Evolutionary conservation across 352 stramenopile genomes (phyloP).

Genomic region (Phytophthora kernoviae): DNA sequence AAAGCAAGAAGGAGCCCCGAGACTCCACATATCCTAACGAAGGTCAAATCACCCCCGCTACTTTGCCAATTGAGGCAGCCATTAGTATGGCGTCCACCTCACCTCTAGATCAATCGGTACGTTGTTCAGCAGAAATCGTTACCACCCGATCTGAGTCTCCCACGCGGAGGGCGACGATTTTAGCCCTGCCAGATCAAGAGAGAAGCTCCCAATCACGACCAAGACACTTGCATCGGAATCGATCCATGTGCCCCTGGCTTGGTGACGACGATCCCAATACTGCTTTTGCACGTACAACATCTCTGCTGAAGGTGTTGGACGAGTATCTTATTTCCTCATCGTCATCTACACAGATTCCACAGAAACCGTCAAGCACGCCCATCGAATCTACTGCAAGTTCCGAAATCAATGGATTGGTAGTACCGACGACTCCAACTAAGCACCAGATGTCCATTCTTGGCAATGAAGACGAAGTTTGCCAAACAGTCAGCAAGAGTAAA

Average conservation of each 20-base stretch:
- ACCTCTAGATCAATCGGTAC: background rate
- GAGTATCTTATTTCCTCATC: slow-evolving; percentile 14
- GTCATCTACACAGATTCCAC: background rate
- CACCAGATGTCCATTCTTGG: slow-evolving; percentile 11
- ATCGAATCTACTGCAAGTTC: background rate
- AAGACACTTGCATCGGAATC: slow-evolving; percentile 4
- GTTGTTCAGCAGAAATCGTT: background rate
- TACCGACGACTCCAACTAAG: slow-evolving; percentile 2
- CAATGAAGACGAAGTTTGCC: background rate
- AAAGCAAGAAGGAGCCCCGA: slow-evolving; percentile 4
- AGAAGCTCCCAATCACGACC: background rate
- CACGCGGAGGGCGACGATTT: slow-evolving; percentile 1
- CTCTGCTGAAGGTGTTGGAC: slow-evolving; percentile 31
- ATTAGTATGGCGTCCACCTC: background rate
- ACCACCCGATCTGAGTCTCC: background rate
- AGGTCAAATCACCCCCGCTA: no score
- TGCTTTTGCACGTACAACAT: slow-evolving; percentile 19
- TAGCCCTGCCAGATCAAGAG: background rate
- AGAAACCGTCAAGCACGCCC: background rate
- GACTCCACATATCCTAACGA: background rate
- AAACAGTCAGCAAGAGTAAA: background rate
- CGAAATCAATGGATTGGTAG: background rate
- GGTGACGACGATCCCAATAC: slow-evolving; percentile 3
- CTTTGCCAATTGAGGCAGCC: no score
- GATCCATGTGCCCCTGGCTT: slow-evolving; percentile 14